Conservation (phyloP, 225 moss, liverwort and hornwort species). For the Ulota crispa region DNA sequence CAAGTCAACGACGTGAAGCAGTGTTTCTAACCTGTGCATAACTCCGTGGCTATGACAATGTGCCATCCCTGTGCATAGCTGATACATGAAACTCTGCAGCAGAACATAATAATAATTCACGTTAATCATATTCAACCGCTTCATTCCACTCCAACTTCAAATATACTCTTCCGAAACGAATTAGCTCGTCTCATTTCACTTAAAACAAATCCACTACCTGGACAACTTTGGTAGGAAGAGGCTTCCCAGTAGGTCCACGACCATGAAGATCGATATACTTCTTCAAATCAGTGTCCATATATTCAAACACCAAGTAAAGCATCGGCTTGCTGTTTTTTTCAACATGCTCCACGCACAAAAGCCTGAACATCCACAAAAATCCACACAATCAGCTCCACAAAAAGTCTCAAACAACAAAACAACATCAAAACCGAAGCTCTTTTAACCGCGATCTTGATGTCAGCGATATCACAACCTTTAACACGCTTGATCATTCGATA, state of each 20-base stretch:
- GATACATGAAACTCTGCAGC: constrained; percentile 56
- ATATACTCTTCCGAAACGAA: no score
- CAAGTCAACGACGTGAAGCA: background rate
- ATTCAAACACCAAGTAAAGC: constrained; percentile 58
- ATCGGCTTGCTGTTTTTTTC: constrained; percentile 49
- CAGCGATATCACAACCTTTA: background rate
- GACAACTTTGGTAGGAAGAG: constrained; percentile 41
- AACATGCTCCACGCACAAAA: constrained; percentile 49
- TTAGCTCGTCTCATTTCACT: no score
- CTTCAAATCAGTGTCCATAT: constrained; percentile 61
- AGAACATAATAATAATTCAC: background rate
- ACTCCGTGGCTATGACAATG: constrained; percentile 61
- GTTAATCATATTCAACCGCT: background rate
- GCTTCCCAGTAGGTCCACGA: constrained; percentile 43
- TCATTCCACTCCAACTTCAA: background rate
- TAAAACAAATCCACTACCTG: constrained; percentile 20
- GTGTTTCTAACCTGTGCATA: constrained; percentile 41
- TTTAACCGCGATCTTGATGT: background rate
- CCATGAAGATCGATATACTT: constrained; percentile 52
- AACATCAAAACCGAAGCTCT: background rate
- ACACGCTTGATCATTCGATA: background rate
- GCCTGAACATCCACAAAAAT: constrained; percentile 11
- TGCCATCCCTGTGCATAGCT: constrained; percentile 54
- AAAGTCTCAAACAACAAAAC: background rate
- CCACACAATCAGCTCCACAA: background rate